phyloP scores from a whole-genome alignment of 225 moss, liverwort and hornwort species.

The Pleurozium schreberi region DNA sequence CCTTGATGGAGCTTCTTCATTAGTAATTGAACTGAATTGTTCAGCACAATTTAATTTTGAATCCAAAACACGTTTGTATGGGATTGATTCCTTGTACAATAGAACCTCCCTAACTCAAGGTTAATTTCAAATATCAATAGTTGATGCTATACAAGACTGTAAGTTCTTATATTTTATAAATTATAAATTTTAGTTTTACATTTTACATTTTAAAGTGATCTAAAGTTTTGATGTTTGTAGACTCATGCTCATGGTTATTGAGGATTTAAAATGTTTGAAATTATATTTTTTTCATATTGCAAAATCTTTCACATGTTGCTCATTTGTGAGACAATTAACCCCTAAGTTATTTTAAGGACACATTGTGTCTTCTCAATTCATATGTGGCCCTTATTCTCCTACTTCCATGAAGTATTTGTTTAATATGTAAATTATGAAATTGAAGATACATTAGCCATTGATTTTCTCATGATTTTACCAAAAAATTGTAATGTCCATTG shows the following conservation, averaged over 20 bases:
- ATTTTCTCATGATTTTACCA: too few relatives aligned
- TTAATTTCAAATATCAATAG: background rate
- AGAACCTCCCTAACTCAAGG: too few relatives aligned
- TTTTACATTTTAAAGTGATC: background rate
- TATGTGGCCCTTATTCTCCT: too few relatives aligned
- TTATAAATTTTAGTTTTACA: background rate
- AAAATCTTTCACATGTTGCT: background rate
- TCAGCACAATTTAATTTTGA: background rate
- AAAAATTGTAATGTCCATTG: too few relatives aligned
- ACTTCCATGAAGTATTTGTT: too few relatives aligned
- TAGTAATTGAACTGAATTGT: background rate
- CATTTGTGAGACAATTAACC: too few relatives aligned
- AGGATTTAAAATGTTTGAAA: background rate
- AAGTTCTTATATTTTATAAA: background rate
- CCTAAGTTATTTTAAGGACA: too few relatives aligned
- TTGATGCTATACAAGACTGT: background rate
- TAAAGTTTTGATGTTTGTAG: background rate
- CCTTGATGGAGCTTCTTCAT: background rate
- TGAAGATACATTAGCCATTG: too few relatives aligned
- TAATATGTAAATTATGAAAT: too few relatives aligned
- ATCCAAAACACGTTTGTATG: background rate
- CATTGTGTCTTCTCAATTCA: too few relatives aligned
- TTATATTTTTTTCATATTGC: background rate
- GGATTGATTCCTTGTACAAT: too few relatives aligned
- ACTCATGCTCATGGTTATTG: background rate